Conservation (phyloP, 1,284 basidiomycete species). For the Ustilago sp. region DNA sequence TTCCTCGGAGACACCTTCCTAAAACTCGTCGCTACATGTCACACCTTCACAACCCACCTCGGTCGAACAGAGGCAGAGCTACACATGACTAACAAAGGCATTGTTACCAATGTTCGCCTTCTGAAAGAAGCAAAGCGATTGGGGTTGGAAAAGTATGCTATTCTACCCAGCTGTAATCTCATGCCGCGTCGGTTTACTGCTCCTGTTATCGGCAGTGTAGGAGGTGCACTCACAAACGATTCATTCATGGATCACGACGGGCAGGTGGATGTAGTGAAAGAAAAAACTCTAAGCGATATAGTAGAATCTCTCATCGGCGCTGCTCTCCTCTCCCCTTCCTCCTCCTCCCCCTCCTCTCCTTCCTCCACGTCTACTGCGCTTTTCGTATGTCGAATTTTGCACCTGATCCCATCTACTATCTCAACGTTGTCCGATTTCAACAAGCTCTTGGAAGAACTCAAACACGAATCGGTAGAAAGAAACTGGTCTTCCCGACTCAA, state of each 20-base stretch:
- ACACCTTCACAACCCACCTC: constrained; percentile 43
- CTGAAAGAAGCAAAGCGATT: constrained; percentile 28
- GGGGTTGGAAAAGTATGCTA: constrained; percentile 25
- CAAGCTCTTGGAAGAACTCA: constrained; percentile 13
- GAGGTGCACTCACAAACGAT: not conserved
- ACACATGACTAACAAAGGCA: constrained; percentile 44
- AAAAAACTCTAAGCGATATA: constrained; percentile 52
- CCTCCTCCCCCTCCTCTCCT: constrained; percentile 7
- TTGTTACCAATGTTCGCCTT: constrained; percentile 50
- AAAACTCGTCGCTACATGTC: constrained; percentile 47
- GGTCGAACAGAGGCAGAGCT: constrained; percentile 42
- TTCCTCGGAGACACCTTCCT: constrained; percentile 58
- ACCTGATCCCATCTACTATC: constrained; percentile 30
- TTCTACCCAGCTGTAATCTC: constrained; percentile 13
- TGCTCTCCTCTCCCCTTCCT: constrained; percentile 7
- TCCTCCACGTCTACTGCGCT: constrained; percentile 7
- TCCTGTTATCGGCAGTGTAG: constrained; percentile 11
- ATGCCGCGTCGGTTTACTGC: not conserved
- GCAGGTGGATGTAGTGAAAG: constrained; percentile 11
- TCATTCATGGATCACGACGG: too few relatives aligned
- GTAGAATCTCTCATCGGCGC: constrained; percentile 54
- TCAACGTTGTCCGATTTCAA: constrained; percentile 18
- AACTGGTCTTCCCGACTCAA: constrained; percentile 24
- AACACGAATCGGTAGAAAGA: constrained; percentile 21
- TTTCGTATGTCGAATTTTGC: constrained; percentile 15